Base-by-base conservation (phyloP, 306 rosid species). In the Albizia julibrissin region DNA sequence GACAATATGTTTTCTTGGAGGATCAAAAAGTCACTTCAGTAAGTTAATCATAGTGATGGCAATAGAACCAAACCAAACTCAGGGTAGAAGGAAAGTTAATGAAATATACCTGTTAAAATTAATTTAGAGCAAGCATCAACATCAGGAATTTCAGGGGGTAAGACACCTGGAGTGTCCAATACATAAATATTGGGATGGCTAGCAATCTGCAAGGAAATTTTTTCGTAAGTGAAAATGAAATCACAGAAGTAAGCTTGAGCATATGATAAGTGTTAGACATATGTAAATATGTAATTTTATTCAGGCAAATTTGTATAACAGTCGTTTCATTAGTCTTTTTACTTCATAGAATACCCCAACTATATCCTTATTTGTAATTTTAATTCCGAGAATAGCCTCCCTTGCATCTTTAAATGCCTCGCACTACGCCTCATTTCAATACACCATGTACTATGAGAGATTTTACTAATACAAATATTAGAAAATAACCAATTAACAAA, bases 141-240 rank as follows among this genome's bases (percentile, higher is more conserved):
- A 82, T 91, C 90, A 33, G 84, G 86, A 88, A 90, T 86, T 79
- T 86, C 72, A 11, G 88, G 91, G 69, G 95, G 90, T 84, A 92
- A 89, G 82, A 94, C 75, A 70, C 94, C 93, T 27, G 98, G 98
- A 72, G 98, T 87, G 87, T 94, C 98, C 89, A 94, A 78, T 44
- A 92, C 92, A 70, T 90, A 94, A 15, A 93, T 79, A 88, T 89
- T 94, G 91, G 97, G 98, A 88, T 93, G 97, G 83, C 98, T 94
- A 81, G 87, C 98, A 72, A 94, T 90, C 98, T 94, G 94, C 58
- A 88, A 68, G 62, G 39, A 54, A 83, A 72, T 82, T 67, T 12
- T 73, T 79, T 24, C 56, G 1, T 16, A 34, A 84, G 79, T 69
- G 74, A 74, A 72, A 82, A 73, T 2, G 15, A 34, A 22, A 40